Evolutionary conservation across 306 rosid genomes (phyloP).

Genomic region (Ormosia semicastrata): DNA sequence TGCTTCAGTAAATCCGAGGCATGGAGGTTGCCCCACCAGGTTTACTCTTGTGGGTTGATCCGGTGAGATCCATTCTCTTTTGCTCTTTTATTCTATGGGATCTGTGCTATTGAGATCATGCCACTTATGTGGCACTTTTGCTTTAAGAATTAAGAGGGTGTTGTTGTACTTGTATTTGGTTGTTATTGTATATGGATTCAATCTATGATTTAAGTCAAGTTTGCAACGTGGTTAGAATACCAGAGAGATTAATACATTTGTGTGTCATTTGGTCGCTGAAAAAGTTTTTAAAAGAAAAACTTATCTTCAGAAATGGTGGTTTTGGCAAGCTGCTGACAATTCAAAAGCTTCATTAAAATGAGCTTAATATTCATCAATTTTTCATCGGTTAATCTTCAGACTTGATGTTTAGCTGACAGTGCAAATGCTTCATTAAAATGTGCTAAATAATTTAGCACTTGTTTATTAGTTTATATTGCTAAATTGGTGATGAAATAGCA

Average conservation of each 20-base stretch:
- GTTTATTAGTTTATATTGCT: not conserved
- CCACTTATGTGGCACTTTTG: not conserved
- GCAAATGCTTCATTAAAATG: not conserved
- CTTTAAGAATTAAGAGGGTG: not conserved
- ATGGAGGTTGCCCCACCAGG: slow-evolving; percentile 69
- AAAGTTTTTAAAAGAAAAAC: not conserved
- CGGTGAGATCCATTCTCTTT: slow-evolving; percentile 34
- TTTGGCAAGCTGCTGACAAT: not conserved
- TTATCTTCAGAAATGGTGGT: not conserved
- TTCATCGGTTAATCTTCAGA: not conserved
- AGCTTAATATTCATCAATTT: not conserved
- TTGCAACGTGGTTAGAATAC: slow-evolving; percentile 2
- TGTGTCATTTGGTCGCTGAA: not conserved
- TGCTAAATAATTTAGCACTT: not conserved
- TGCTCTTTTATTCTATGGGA: not conserved
- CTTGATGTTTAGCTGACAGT: not conserved
- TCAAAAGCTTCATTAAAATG: not conserved
- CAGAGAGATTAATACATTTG: not conserved
- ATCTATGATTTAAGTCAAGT: not conserved
- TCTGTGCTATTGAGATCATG: not conserved
- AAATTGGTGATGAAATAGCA: not conserved
- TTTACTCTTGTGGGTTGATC: slow-evolving; percentile 69
- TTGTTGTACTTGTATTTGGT: not conserved
- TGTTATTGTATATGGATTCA: not conserved
- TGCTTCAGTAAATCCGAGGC: slow-evolving; percentile 79